Base-by-base conservation (phyloP, 345 rosid species). In the Corchorus capsularis region DNA sequence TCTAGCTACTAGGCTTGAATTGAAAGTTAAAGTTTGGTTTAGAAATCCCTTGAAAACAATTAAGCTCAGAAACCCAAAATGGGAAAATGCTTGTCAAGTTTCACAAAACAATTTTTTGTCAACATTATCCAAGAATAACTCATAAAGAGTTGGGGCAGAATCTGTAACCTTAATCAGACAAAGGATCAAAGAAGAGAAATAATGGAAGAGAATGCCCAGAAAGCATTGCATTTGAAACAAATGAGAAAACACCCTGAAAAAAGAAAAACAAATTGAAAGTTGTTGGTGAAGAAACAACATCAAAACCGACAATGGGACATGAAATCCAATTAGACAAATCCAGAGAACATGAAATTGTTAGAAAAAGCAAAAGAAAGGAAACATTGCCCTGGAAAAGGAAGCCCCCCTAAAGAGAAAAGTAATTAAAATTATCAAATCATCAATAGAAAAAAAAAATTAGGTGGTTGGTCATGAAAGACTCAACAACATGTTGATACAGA, bases 241-340 rank as follows among this genome's bases (percentile, higher is more conserved):
- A 69, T 9, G 60, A 53, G 72, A 50, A 50, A 32, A 8, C 60
- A 45, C 27, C 6, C 1, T 9, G 14, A 34, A 47, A 3, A 73
- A 69, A 72, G 12, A 66, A 27, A 27, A 27, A 52, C 41, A 57
- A 19, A 72, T 59, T 53, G 76, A 78, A 55, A 72, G 62, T 4
- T 35, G 60, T 66, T 67, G 83, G 74, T 72, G 64, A 77, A 62
- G 73, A 71, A 75, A 75, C 50, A 79, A 77, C 81, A 82, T 79
- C 75, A 75, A 17, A 63, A 73, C 65, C 60, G 70, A 77, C 84
- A 79, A 52, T 15, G 41, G 14, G 73, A 46, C 77, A 71, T 22
- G 67, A 41, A 68, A 4, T 27, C 65, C 63, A 77, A 39, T 50
- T 37, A 32, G 22, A 69, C 56, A 65, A 65, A 71, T 37, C 17